Percentiles rank a stretch among this genome's conserved stretches.
Evolutionary conservation across 106 monocot genomes (phyloP).

Genomic region (Ottelia alismoides): DNA sequence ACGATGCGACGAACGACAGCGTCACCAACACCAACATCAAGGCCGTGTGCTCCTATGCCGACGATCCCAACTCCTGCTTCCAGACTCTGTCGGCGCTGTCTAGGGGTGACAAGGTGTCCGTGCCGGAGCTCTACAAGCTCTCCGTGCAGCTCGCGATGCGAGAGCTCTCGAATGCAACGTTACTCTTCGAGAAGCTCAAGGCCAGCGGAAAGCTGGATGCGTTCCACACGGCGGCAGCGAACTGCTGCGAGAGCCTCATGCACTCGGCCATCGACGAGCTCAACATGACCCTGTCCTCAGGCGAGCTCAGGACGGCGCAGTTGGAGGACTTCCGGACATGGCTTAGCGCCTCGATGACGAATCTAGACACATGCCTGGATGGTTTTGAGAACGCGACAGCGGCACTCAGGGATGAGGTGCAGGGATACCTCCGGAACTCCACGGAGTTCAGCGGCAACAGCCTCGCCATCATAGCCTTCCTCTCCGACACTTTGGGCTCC

Average conservation of each 20-base stretch:
- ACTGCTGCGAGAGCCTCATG: constrained; percentile 3
- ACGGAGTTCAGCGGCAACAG: constrained; percentile 11
- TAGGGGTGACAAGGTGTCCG: not conserved
- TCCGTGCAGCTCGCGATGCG: constrained; percentile 8
- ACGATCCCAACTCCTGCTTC: constrained; percentile 3
- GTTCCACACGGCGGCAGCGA: not conserved
- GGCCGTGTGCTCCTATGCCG: not conserved
- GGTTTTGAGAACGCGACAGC: constrained; percentile 1
- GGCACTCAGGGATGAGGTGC: constrained; percentile 1
- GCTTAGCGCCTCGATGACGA: constrained; percentile 12
- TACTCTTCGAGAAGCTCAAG: not conserved
- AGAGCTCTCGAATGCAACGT: not conserved
- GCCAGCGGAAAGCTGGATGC: not conserved
- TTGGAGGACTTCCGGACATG: constrained; percentile 14
- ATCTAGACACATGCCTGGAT: constrained; percentile 10
- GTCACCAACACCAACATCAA: constrained; percentile 4
- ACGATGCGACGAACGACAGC: constrained; percentile 3
- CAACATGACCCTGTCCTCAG: constrained; percentile 8
- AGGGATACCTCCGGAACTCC: constrained; percentile 5
- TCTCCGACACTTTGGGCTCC: not conserved
- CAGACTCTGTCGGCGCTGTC: not conserved
- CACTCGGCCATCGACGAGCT: not conserved
- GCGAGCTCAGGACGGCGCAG: too few species aligned
- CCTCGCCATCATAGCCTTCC: constrained; percentile 7
- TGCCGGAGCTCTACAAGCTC: not conserved